phyloP scores from a whole-genome alignment of 371 early-diverging fungal species.

The Zychaea mexicana region DNA sequence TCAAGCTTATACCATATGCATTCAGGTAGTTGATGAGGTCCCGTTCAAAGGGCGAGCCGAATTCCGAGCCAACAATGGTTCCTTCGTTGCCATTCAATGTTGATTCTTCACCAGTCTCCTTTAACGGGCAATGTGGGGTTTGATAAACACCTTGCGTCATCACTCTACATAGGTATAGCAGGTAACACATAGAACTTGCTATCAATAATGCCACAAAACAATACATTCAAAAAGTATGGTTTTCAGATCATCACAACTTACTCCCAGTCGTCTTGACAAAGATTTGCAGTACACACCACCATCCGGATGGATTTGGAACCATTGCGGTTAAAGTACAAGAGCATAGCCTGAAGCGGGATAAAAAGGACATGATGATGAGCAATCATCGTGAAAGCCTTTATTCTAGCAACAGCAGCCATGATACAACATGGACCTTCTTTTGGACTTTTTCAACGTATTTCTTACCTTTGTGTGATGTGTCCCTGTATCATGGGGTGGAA shows the following conservation, averaged over 20 bases:
- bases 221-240: too few species aligned
- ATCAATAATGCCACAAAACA: too few species aligned
- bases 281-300: constrained; percentile 67
- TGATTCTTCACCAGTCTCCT: constrained; percentile 21
- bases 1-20: constrained; percentile 31
- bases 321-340: constrained; percentile 50
- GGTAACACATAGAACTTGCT: too few species aligned
- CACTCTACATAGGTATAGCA: too few species aligned
- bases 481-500: constrained; percentile 27
- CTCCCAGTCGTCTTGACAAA: constrained; percentile 66
- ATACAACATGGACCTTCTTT: too few species aligned
- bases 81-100: neutral
- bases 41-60: constrained; percentile 50
- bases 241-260: constrained; percentile 25
- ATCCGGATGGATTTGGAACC: constrained; percentile 33
- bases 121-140: constrained; percentile 37
- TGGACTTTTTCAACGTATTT: neutral
- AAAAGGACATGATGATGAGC: neutral
- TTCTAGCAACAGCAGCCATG: too few species aligned
- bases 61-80: constrained; percentile 19
- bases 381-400: too few species aligned
- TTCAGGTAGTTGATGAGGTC: constrained; percentile 56
- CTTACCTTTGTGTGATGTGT: constrained; percentile 66
- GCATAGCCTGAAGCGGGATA: constrained; percentile 40
- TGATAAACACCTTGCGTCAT: constrained; percentile 62